Base-by-base conservation (phyloP, 257 asterid genomes). In the Knoxia roxburghii region DNA sequence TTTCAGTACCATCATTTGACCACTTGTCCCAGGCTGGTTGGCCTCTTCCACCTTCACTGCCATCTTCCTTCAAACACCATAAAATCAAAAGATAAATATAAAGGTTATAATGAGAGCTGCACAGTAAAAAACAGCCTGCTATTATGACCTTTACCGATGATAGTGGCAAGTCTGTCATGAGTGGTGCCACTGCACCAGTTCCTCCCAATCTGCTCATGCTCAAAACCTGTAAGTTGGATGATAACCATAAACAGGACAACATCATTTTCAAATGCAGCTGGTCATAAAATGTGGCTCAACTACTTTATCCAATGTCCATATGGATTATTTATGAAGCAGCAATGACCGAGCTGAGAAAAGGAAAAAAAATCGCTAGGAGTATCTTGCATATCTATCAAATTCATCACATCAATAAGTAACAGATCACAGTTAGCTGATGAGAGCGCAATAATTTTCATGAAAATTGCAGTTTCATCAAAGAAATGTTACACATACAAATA, bases 121-220 rank as follows among this genome's bases (percentile, higher is more conserved):
- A 21, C 11, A 69, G 43, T 11, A 14, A 20, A 35, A 21, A 40
- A 50, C 18, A 15, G 24, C 8, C 54, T 48, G 15, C 18, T 67
- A 14, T 56, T 64, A 60, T 65, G 77, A 90, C 99, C 96, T 88
- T 95, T 23, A 83, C 77, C 1, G 95, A 82, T 15, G 95, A 77
- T 76, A 93, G 68, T 41, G 97, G 99, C 60, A 88, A 87, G 71
- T 94, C 99, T 55, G 96, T 87, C 74, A 88, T 96, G 39, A 94
- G 96, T 55, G 99, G 97, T 69, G 97, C 99, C 58, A 90, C 99
- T 8, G 99, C 99, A 26, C 95, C 96, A 71, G 96, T 96, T 75
- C 93, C 99, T 67, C 99, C 99, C 80, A 94, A 78, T 88, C 99
- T 80, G 76, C 99, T 94, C 95, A 94, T 89, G 82, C 99, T 94